Base-by-base conservation (phyloP, 78 protist species). In the Dictyostelium intermedium region DNA sequence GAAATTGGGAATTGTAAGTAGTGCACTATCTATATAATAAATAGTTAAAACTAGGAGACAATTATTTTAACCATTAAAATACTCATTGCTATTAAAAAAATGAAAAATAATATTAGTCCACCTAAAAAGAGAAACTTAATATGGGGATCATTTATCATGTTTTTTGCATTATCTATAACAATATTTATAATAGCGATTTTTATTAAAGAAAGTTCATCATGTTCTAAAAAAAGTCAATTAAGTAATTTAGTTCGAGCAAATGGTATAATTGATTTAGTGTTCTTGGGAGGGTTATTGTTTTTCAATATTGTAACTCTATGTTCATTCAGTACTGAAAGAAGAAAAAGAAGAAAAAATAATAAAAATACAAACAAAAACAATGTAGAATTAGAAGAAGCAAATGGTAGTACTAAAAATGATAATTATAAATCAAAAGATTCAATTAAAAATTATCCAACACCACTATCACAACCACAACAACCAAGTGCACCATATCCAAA, bases 1-100 rank as follows among this genome's bases (percentile, higher is more conserved):
- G 14, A 77, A 43, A n/a, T 77, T 32, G 34, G 30, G 63, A 18
- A 77, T n/a, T 43, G 82, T 77, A 77, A 11, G 82, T 77, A 72
- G 1, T 16, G 13, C n/a, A n/a, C n/a, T n/a, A n/a, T n/a, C n/a
- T n/a, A n/a, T n/a, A n/a, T n/a, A n/a, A n/a, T n/a, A n/a, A n/a
- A n/a, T n/a, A n/a, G n/a, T n/a, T n/a, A n/a, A n/a, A n/a, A n/a
- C n/a, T n/a, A n/a, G n/a, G n/a, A n/a, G n/a, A n/a, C n/a, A n/a
- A n/a, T n/a, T n/a, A n/a, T n/a, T n/a, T n/a, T n/a, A n/a, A n/a
- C n/a, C n/a, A n/a, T n/a, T n/a, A n/a, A n/a, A n/a, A n/a, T n/a
- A n/a, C n/a, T n/a, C n/a, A n/a, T n/a, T n/a, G n/a, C n/a, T n/a
- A n/a, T n/a, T n/a, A n/a, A n/a, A n/a, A n/a, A n/a, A n/a, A n/a